Percentiles rank a stretch among this genome's conserved stretches.
phyloP scores from a whole-genome alignment of 202 grass and related monocot genomes.

The Schoenoplectus triqueter region DNA sequence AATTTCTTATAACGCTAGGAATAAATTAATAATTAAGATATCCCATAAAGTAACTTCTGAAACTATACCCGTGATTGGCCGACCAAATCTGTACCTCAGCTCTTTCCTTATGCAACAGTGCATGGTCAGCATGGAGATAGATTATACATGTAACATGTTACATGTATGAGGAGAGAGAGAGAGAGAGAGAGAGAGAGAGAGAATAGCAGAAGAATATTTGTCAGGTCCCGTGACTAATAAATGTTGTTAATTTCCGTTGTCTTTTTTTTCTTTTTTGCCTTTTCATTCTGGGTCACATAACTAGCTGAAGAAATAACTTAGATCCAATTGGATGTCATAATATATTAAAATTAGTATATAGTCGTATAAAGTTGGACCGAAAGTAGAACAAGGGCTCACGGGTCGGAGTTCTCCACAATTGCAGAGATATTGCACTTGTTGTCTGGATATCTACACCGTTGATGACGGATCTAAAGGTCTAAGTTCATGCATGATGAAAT shows the following conservation, averaged over 20 bases:
- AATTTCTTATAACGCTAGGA: too few relatives aligned
- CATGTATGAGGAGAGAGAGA: not conserved
- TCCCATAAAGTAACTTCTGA: not conserved
- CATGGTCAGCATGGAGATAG: not conserved
- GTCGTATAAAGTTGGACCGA: not conserved
- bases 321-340: not conserved
- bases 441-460: not conserved
- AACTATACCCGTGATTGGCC: conserved; percentile 32
- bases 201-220: conserved; percentile 8
- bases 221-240: conserved; percentile 35
- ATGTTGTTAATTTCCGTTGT: conserved; percentile 22
- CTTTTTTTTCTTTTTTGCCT: conserved; percentile 1
- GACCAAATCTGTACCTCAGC: conserved; percentile 14
- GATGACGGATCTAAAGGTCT: not conserved
- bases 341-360: not conserved
- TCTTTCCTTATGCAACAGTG: not conserved
- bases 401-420: too few relatives aligned
- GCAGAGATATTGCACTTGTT: not conserved
- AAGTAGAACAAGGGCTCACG: not conserved
- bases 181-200: not conserved
- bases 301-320: not conserved
- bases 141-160: too few relatives aligned
- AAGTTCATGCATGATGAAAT: not conserved
- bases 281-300: conserved; percentile 7
- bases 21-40: not conserved